Evolutionary conservation across 345 rosid species (phyloP), one percentile per base, ranked within the genome.

Genomic region (Ricinus communis): DNA sequence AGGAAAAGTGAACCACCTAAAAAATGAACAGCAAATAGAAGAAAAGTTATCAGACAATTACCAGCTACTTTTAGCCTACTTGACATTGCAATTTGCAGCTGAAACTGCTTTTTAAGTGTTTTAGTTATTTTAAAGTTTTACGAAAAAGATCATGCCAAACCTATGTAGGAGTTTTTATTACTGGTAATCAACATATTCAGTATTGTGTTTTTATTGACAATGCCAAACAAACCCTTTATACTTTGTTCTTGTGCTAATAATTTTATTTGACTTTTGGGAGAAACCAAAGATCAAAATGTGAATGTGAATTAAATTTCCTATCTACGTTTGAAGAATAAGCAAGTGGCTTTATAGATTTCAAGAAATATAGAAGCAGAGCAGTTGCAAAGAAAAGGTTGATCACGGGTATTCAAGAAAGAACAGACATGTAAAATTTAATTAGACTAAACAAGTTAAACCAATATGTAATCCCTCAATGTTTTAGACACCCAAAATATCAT

Each of bases 1-100:
- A 91, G 88, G 79, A 93, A 91, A 50, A 93, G 83, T 27, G 97
- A 89, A 41, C 98, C 98, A 85, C 88, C 98, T 91, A 87, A 73
- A n/a, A 88, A 78, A 50, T 69, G 40, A 28, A 70, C 3, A 28
- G 10, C 8, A 16, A 65, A 60, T 22, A 38, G n/a, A 36, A 5
- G 65, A 8, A 60, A 11, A 21, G 11, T 57, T 15, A 57, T 57
- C 18, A 60, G 46, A 60, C 30, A 28, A 40, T 60, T 33, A 18
- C 22, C 38, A 33, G n/a, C 45, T 8, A 21, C 47, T 60, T 60
- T 4, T 12, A 60, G 25, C 4, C 46, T 0, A 60, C n/a, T n/a
- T n/a, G n/a, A n/a, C n/a, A n/a, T n/a, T n/a, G n/a, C n/a, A n/a
- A n/a, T n/a, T n/a, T 60, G 65, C 25, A 60, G n/a, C 1, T 33